Percentiles rank a stretch among this genome's conserved stretches.
These are phyloP conservation scores for Aurantiochytrium sp. DNA, from an alignment of 108 stramenopile species.

Conservation along the genomic window DNA sequence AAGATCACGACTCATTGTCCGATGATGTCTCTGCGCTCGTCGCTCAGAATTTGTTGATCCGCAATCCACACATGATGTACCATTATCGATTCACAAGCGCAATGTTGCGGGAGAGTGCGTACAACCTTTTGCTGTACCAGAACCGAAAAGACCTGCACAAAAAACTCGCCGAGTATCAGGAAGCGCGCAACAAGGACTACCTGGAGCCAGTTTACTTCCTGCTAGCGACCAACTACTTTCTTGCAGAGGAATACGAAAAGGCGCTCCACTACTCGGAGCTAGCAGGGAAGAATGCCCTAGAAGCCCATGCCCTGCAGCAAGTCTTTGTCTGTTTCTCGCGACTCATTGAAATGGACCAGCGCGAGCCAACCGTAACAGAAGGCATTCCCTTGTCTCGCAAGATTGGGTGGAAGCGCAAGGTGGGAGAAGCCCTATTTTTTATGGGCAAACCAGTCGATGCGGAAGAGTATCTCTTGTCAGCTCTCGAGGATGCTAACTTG, in stretches of 20 bases:
- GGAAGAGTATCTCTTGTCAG: not conserved
- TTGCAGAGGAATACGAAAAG: not conserved
- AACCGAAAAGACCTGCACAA: not conserved
- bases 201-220: conserved; percentile 1
- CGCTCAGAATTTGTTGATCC: not conserved
- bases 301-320: not conserved
- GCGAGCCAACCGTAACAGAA: not conserved
- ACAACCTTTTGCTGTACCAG: not conserved
- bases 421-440: not conserved
- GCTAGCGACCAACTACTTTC: not conserved
- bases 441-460: not conserved
- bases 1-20: not conserved
- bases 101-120: conserved; percentile 8
- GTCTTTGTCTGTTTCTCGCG: not conserved
- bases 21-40: not conserved
- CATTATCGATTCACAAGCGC: not conserved
- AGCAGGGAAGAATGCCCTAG: not conserved
- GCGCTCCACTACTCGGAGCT: not conserved
- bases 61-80: conserved; percentile 7
- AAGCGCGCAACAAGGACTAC: conserved; percentile 15
- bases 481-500: not conserved
- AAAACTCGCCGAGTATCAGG: not conserved
- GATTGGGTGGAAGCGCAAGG: conserved; percentile 11
- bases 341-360: not conserved
- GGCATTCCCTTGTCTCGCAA: not conserved